phyloP scores from a whole-genome alignment of 75 land plant species.

The Gnetum montanum region DNA sequence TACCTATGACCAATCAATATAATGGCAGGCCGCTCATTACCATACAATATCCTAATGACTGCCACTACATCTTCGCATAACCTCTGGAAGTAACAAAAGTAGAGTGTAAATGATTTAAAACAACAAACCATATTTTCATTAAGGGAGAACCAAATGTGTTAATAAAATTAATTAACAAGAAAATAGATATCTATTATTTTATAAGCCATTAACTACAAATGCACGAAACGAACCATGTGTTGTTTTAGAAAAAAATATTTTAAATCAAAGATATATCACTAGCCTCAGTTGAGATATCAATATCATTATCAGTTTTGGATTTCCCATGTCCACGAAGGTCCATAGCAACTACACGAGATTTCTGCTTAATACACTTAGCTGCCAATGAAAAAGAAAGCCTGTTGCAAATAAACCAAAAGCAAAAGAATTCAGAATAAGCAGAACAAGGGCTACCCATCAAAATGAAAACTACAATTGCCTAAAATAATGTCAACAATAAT shows the following conservation, averaged over 20 bases:
- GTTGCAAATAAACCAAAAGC: constrained; percentile 10
- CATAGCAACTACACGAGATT: constrained; percentile 83
- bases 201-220: too few species aligned
- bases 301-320: constrained; percentile 62
- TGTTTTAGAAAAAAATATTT: too few species aligned
- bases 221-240: neutral
- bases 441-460: too few species aligned
- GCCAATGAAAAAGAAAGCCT: constrained; percentile 91
- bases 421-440: neutral
- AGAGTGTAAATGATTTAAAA: too few species aligned
- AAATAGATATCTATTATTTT: too few species aligned
- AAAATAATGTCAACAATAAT: too few species aligned
- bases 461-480: too few species aligned
- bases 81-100: constrained; percentile 39
- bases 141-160: too few species aligned
- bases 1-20: constrained; percentile 96
- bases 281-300: constrained; percentile 79
- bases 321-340: constrained; percentile 94
- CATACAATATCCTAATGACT: constrained; percentile 72
- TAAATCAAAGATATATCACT: neutral
- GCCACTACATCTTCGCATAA: constrained; percentile 81
- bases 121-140: too few species aligned
- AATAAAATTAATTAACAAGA: too few species aligned
- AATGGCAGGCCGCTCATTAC: constrained; percentile 77
- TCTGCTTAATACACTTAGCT: constrained; percentile 69